Evolutionary conservation across 139 green algal genomes (phyloP).

Genomic region (Nannochloris sp.): DNA sequence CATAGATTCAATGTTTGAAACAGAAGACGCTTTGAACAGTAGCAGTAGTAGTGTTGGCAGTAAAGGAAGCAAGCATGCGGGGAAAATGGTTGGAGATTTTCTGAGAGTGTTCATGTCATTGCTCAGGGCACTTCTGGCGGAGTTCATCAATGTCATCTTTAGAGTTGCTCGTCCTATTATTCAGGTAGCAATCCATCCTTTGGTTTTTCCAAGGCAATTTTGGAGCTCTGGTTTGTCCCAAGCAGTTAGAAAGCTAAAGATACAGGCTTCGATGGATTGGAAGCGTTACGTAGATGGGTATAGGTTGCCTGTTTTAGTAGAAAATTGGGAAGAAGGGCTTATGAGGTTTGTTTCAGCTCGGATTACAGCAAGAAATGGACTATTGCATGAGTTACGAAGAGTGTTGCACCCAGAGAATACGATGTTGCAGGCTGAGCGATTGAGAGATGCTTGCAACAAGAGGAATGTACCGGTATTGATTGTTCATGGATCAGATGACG

Average conservation of each 20-base stretch:
- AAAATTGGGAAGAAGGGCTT: slow-evolving; percentile 50
- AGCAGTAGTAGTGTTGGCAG: neutral
- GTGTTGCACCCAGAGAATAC: slow-evolving; percentile 10
- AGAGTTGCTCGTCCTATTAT: neutral
- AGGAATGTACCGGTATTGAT: slow-evolving; percentile 50
- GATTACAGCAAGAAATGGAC: slow-evolving; percentile 17
- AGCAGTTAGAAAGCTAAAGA: no score
- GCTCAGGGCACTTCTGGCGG: neutral
- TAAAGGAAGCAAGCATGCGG: neutral
- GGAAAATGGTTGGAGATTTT: neutral
- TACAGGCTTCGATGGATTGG: no score
- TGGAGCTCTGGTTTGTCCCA: no score
- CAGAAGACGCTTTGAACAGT: slow-evolving; percentile 5
- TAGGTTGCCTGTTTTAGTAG: slow-evolving; percentile 48
- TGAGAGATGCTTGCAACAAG: slow-evolving; percentile 15
- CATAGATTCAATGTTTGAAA: slow-evolving; percentile 18
- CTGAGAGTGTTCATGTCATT: no score
- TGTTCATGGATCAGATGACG: slow-evolving; percentile 60
- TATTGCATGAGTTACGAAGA: neutral
- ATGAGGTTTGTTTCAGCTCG: slow-evolving; percentile 48
- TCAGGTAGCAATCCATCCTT: slow-evolving; percentile 21
- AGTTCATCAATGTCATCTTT: slow-evolving; percentile 4
- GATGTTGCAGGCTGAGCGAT: slow-evolving; percentile 27
- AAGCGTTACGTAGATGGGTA: slow-evolving; percentile 56
- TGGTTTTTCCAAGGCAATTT: slow-evolving; percentile 27